Conservation (phyloP, 257 asterid species). For the Gynochthodes officinalis region DNA sequence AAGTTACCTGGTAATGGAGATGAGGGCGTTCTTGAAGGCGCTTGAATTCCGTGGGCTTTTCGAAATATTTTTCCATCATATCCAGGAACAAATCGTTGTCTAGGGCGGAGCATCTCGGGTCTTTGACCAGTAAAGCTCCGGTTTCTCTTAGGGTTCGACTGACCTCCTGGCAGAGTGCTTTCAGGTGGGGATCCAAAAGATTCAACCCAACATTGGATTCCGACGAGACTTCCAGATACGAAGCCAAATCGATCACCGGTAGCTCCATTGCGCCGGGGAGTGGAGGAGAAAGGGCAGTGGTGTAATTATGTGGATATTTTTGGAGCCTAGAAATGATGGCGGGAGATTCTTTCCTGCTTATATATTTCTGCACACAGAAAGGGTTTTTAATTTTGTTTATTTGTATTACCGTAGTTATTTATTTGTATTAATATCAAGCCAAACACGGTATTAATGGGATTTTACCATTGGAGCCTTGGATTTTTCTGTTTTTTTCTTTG, state of each 20-base stretch:
- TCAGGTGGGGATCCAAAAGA: constrained; percentile 37
- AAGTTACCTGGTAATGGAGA: constrained; percentile 81
- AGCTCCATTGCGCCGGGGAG: constrained; percentile 26
- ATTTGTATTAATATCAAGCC: neutral
- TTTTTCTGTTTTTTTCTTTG: no score
- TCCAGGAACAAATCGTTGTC: constrained; percentile 84
- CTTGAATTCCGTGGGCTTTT: constrained; percentile 77
- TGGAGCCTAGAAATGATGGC: neutral
- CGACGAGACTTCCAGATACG: constrained; percentile 44
- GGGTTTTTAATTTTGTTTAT: neutral
- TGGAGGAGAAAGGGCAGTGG: neutral
- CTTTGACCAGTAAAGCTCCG: constrained; percentile 90
- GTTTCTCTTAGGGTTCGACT: constrained; percentile 85
- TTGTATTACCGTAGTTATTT: neutral
- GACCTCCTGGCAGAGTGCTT: constrained; percentile 65
- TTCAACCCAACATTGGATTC: constrained; percentile 21
- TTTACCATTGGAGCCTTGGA: no score
- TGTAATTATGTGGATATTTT: neutral
- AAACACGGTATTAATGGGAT: neutral
- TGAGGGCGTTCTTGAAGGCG: constrained; percentile 85
- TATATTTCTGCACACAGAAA: neutral
- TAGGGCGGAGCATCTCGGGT: constrained; percentile 78
- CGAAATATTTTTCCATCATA: constrained; percentile 91
- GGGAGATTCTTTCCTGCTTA: neutral
- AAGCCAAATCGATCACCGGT: constrained; percentile 69